A percentile compares a stretch with the other conserved stretches of the same genome.
phyloP scores from a whole-genome alignment of 164 flowering plant genomes.

The Chloranthus sessilifolius region DNA sequence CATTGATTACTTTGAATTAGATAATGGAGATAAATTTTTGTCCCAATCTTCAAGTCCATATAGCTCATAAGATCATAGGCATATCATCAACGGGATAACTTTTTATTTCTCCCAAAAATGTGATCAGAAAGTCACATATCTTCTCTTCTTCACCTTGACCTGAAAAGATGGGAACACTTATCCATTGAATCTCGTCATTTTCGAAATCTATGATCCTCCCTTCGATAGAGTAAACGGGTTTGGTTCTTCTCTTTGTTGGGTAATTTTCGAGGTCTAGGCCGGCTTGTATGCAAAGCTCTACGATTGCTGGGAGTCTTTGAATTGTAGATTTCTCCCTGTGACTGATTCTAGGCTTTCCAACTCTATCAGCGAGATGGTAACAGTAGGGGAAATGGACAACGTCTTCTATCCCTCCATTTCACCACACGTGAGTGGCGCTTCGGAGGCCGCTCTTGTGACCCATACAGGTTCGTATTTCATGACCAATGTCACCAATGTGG shows the following conservation, averaged over 20 bases:
- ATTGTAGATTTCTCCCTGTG: constrained; percentile 58
- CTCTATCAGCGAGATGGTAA: constrained; percentile 79
- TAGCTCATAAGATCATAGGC: too few relatives aligned
- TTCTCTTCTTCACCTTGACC: too few relatives aligned
- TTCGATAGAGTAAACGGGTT: constrained; percentile 69
- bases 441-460: constrained; percentile 60
- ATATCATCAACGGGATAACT: too few relatives aligned
- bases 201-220: constrained; percentile 87
- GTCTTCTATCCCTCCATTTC: constrained; percentile 56
- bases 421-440: constrained; percentile 71
- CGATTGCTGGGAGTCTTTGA: constrained; percentile 56
- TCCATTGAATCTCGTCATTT: too few relatives aligned
- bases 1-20: too few relatives aligned
- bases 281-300: constrained; percentile 92
- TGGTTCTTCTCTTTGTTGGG: constrained; percentile 71
- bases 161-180: too few relatives aligned
- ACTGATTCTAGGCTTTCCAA: constrained; percentile 62
- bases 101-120: too few relatives aligned
- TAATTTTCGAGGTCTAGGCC: constrained; percentile 61
- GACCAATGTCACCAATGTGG: constrained; percentile 71
- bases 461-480: constrained; percentile 71
- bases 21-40: too few relatives aligned
- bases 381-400: constrained; percentile 56
- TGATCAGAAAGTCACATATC: too few relatives aligned
- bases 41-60: too few relatives aligned